phyloP scores from a whole-genome alignment of 129 eudicot species.

The Centrapalus pauciflorus region DNA sequence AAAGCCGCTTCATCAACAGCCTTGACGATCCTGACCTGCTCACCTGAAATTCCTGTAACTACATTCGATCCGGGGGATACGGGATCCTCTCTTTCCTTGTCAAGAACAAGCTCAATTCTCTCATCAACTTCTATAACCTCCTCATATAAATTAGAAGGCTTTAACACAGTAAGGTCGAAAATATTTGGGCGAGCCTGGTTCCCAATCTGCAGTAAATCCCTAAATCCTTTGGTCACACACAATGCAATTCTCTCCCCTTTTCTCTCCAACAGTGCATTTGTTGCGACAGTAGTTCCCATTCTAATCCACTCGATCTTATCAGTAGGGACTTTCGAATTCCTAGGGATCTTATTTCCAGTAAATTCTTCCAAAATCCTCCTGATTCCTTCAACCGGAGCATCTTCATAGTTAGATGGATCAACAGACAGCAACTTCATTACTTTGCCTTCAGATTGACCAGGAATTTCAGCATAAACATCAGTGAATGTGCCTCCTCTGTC shows the following conservation, averaged over 20 bases:
- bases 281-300: conserved; percentile 99
- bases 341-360: conserved; percentile 55
- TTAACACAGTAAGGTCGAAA: conserved; percentile 85
- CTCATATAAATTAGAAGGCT: conserved; percentile 87
- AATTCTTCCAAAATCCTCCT: conserved; percentile 83
- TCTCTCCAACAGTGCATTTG: conserved; percentile 89
- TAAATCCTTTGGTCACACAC: conserved; percentile 83
- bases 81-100: conserved; percentile 18
- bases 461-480: conserved; percentile 95
- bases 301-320: conserved; percentile 92
- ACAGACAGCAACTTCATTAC: conserved; percentile 87
- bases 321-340: conserved; percentile 80
- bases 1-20: conserved; percentile 51
- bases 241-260: conserved; percentile 90
- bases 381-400: conserved; percentile 97
- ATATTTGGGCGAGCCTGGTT: conserved; percentile 95
- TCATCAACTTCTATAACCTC: conserved; percentile 92
- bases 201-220: conserved; percentile 81
- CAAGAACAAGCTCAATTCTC: conserved; percentile 76
- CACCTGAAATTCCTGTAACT: conserved; percentile 86
- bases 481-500: conserved; percentile 99
- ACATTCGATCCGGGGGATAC: conserved; percentile 28
- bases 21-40: conserved; percentile 65
- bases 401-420: conserved; percentile 94
- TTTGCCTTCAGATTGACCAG: conserved; percentile 71